Evolutionary conservation across 2,329 filamentous ascomycete genomes (phyloP), one percentile per base, ranked within the genome.

Genomic region (Xylaria sp.): DNA sequence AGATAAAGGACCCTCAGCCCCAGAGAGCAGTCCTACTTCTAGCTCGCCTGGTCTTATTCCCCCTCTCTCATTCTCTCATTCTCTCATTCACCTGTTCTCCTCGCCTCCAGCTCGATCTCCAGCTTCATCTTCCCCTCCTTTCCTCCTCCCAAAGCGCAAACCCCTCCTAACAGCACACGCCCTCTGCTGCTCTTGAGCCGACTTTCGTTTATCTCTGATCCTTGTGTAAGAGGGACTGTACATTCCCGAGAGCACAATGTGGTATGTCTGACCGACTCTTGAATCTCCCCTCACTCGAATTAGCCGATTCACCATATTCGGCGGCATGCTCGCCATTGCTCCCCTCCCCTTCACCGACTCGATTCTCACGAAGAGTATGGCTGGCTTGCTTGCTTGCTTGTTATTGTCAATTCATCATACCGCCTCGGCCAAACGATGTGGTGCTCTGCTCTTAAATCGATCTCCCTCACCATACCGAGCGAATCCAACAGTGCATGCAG

Each of bases 201-300:
- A 37, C 60, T 51, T 63, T 68, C 48, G 56, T 69, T 67, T 65
- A 25, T 63, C 41, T 55, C 48, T 59, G 72, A 73, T 72, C 73
- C 63, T 69, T 63, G 65, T 28, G 56, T 69, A 56, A 65, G 58
- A 70, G 59, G 59, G 39, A 66, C 60, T 58, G 39, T 62, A 46
- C 41, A 52, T 37, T 6, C 63, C 50, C 69, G 37, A 71, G 66
- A 69, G 63, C 76, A 79, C 74, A 65, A 79, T 79, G 78, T 79
- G 78, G 78, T 79, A 79, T 66, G 78, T 78, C 64, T 67, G 62
- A 74, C 69, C 64, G 65, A 74, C 51, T 67, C 61, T 66, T 60
- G 28, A 28, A 28, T 34, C 39, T 39, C 50, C 51, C 25, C 41
- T 46, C 41, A 18, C 52, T 56, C 52, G 59, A 41, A 34, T 59